Evolutionary conservation across 768 basidiomycete species (phyloP), one percentile per base, ranked within the genome.

Genomic region (Lenzites betulinus): DNA sequence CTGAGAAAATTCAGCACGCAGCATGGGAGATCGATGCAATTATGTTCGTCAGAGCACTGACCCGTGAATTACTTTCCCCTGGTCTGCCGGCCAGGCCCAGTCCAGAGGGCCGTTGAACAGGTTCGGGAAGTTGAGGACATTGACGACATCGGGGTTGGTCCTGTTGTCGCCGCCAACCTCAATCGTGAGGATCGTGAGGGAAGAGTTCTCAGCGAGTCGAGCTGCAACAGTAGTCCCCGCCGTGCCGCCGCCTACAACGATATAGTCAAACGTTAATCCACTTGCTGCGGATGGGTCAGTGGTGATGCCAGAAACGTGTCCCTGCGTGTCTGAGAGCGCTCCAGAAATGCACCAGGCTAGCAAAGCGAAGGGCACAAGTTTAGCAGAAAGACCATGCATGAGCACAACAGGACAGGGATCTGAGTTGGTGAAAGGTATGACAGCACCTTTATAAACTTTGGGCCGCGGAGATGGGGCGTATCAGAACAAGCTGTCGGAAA

Each of bases 81-180:
- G 46, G 67, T 66, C 28, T 59, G 58, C 65, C 63, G 26, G 57
- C 58, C 16, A 71, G 65, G 15, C 68, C 70, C 16, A 71, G 62
- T 80, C 78, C 44, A 84, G 67, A 5, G 75, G 70, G 25, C 75
- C 72, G 5, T 72, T 73, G 59, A 80, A 77, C n/a, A 78, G 77
- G 26, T 73, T 67, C 2, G 74, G 70, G 63, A 79, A 83, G 25
- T 71, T 63, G 60, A 81, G 77, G n/a, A 82, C 73, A 57, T 83
- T 79, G 56, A 76, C 80, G 1, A 83, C 76, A 13, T 73, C 67
- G 1, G 77, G 71, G 62, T 81, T 76, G 9, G 71, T 70, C 22
- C 81, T 74, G 63, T 81, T 69, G 63, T 83, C 82, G 12, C 69
- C 73, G 1, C 56, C 59, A 1, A 54, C 59, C 36, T 64, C 63